A percentile compares a stretch with the other conserved stretches of the same genome.
These are phyloP conservation scores for Xerophyta viscosa DNA, from an alignment of 106 monocot species.

Conservation along the genomic window DNA sequence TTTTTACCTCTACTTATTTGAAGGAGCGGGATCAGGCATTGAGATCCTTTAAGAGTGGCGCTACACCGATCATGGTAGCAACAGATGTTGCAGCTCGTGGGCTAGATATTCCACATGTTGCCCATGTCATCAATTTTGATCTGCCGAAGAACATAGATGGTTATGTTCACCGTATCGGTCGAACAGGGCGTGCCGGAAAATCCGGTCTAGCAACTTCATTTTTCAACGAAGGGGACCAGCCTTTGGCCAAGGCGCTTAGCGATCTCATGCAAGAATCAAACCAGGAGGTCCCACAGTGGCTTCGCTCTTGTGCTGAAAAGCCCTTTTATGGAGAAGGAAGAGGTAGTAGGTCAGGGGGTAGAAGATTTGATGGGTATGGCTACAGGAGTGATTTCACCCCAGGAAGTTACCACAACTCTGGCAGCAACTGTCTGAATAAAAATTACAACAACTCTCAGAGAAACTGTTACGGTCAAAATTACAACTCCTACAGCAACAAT, in stretches of 20 bases:
- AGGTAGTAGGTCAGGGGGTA: too few species aligned
- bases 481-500: too few species aligned
- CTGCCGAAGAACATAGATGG: slow-evolving; percentile 69
- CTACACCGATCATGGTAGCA: slow-evolving; percentile 52
- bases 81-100: slow-evolving; percentile 75
- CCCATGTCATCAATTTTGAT: slow-evolving; percentile 69
- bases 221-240: slow-evolving; percentile 48
- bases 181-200: slow-evolving; percentile 66
- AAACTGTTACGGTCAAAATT: too few species aligned
- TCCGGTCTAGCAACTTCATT: slow-evolving; percentile 56
- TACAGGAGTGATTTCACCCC: too few species aligned
- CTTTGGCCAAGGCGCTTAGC: slow-evolving; percentile 31
- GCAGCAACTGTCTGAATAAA: too few species aligned
- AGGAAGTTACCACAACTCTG: too few species aligned
- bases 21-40: slow-evolving; percentile 61
- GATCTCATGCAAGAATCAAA: slow-evolving; percentile 67
- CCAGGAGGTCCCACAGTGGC: slow-evolving; percentile 61
- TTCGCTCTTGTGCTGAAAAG: slow-evolving; percentile 40
- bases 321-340: too few species aligned
- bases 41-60: slow-evolving; percentile 57
- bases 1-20: too few species aligned
- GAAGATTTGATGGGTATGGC: too few species aligned
- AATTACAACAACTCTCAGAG: too few species aligned
- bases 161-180: slow-evolving; percentile 62
- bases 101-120: slow-evolving; percentile 64